A percentile compares a stretch with the other conserved stretches of the same genome.
Conservation (phyloP, 169 alveolate species). For the Sarcocystis neurona region DNA sequence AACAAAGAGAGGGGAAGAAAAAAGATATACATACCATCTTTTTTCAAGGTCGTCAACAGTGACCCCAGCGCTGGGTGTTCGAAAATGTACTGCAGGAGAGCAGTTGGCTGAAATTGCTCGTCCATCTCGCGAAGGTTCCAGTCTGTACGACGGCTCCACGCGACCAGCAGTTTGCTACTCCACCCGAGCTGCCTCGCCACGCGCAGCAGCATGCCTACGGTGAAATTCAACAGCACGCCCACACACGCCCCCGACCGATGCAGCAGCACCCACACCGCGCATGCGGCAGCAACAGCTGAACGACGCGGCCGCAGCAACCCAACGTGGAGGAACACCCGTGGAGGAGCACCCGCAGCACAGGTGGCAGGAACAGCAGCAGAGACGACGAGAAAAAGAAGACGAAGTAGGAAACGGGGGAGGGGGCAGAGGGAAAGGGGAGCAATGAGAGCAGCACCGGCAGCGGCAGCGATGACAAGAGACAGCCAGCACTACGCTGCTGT, state of each 20-base stretch:
- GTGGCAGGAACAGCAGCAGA: background rate
- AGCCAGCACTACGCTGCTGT: too few species aligned
- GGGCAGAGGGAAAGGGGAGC: too few species aligned
- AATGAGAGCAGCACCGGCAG: too few species aligned
- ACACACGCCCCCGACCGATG: background rate
- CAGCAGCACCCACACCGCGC: background rate
- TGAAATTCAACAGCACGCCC: background rate
- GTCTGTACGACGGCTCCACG: slow-evolving; percentile 35
- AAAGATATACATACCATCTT: too few species aligned
- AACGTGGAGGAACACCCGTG: too few species aligned
- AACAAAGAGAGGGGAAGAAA: too few species aligned
- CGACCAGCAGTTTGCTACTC: slow-evolving; percentile 28
- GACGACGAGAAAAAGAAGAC: background rate
- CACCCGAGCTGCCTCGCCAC: slow-evolving; percentile 46
- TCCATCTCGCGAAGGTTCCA: background rate
- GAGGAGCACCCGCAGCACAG: too few species aligned
- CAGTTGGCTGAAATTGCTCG: slow-evolving; percentile 47
- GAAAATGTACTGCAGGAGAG: slow-evolving; percentile 40
- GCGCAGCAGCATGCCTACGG: slow-evolving; percentile 26
- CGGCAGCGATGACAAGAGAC: too few species aligned
- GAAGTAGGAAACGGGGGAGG: too few species aligned
- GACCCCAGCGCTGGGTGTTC: slow-evolving; percentile 46
- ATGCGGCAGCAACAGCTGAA: background rate
- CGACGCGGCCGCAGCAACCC: too few species aligned
- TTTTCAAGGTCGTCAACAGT: slow-evolving; percentile 4